Conservation (phyloP, 805 yeast genomes). For the Pichia sporocuriosa region DNA sequence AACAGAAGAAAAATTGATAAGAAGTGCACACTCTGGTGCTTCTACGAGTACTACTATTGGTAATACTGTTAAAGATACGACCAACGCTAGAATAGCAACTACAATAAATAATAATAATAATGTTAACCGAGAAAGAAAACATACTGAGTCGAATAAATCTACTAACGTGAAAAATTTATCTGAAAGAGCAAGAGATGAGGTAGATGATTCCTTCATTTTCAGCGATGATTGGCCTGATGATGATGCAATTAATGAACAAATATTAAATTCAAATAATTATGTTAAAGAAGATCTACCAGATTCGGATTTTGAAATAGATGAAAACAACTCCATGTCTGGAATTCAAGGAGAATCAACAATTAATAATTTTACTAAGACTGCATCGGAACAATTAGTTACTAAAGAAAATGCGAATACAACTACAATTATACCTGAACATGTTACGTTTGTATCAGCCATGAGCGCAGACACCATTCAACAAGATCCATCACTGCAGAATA, state of each 20-base stretch:
- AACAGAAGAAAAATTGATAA: too few species aligned
- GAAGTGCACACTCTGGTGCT: too few species aligned
- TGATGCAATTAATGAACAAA: slow-evolving; percentile 12
- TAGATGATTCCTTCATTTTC: slow-evolving; percentile 48
- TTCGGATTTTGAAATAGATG: slow-evolving; percentile 26
- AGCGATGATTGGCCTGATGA: slow-evolving; percentile 39
- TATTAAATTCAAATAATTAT: slow-evolving; percentile 18
- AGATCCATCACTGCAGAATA: slow-evolving; percentile 33
- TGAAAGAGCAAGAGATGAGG: slow-evolving; percentile 11
- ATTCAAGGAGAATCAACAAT: not conserved
- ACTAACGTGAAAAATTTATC: too few species aligned
- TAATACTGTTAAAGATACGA: too few species aligned
- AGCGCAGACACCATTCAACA: slow-evolving; percentile 52
- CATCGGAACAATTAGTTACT: too few species aligned
- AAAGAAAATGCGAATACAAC: slow-evolving; percentile 9
- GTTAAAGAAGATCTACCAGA: slow-evolving; percentile 13
- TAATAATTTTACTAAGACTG: not conserved
- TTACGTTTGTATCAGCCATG: slow-evolving; percentile 54
- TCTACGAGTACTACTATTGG: too few species aligned
- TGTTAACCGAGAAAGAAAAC: not conserved
- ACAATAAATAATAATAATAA: not conserved
- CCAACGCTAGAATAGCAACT: too few species aligned
- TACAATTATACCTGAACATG: slow-evolving; percentile 21
- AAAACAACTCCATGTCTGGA: slow-evolving; percentile 19
- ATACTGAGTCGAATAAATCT: not conserved